Conservation (phyloP, 1,284 basidiomycete species). For the Tilletia walkeri region DNA sequence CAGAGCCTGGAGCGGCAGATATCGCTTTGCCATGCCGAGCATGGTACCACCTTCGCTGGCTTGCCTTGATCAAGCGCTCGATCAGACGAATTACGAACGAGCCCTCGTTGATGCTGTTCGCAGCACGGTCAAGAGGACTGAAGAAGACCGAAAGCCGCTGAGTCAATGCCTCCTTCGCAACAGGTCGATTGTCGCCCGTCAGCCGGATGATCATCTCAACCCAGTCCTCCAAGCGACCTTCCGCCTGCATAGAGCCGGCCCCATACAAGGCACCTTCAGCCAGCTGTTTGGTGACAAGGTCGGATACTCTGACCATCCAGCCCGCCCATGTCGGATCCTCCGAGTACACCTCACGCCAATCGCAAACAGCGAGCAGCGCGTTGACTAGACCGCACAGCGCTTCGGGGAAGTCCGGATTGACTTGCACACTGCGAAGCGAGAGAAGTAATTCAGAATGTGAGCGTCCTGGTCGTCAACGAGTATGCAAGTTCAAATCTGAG, state of each 20-base stretch:
- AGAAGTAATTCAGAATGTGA: background rate
- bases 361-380: constrained; percentile 63
- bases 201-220: constrained; percentile 57
- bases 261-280: constrained; percentile 58
- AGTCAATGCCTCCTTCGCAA: constrained; percentile 58
- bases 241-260: constrained; percentile 57
- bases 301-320: constrained; percentile 61
- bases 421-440: constrained; percentile 49
- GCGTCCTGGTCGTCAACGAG: too few species aligned
- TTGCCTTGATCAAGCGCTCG: constrained; percentile 61
- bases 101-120: constrained; percentile 59
- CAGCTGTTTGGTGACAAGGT: constrained; percentile 62
- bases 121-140: constrained; percentile 46
- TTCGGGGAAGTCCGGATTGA: constrained; percentile 64
- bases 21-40: constrained; percentile 56
- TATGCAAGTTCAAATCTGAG: background rate
- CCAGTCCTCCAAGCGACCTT: constrained; percentile 60
- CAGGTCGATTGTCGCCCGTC: constrained; percentile 30
- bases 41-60: constrained; percentile 64
- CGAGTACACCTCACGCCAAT: constrained; percentile 60
- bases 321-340: constrained; percentile 41
- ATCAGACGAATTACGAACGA: constrained; percentile 64
- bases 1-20: background rate
- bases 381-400: constrained; percentile 65
- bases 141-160: constrained; percentile 50